phyloP scores from a whole-genome alignment of 2,329 filamentous ascomycete genomes.

The Anisogramma anomala region DNA sequence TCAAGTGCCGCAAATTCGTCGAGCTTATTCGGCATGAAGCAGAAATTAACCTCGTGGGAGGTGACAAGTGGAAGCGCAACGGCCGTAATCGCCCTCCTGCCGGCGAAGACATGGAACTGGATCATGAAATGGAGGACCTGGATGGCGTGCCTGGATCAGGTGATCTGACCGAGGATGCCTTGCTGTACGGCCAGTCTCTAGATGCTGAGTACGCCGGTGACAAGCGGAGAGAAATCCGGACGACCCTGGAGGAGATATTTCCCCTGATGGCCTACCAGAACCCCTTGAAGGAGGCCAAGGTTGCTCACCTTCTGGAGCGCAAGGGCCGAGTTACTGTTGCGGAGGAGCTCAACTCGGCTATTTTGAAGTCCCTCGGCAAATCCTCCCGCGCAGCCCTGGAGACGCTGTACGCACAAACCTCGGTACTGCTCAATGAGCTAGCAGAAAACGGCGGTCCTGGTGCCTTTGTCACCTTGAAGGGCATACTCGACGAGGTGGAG shows the following conservation, averaged over 20 bases:
- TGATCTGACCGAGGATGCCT: slow-evolving; percentile 53
- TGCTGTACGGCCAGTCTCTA: slow-evolving; percentile 70
- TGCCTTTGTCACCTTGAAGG: slow-evolving; percentile 60
- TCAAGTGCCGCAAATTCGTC: slow-evolving; percentile 85
- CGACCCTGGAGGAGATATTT: slow-evolving; percentile 73
- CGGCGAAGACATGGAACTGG: slow-evolving; percentile 46
- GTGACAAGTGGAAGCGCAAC: slow-evolving; percentile 30
- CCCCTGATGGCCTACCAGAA: slow-evolving; percentile 79
- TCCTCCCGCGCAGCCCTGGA: slow-evolving; percentile 79
- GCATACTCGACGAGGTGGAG: slow-evolving; percentile 35
- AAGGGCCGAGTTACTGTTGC: slow-evolving; percentile 67
- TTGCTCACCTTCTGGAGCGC: slow-evolving; percentile 67
- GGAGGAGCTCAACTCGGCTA: slow-evolving; percentile 88
- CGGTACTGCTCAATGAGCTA: slow-evolving; percentile 72
- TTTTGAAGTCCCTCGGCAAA: slow-evolving; percentile 82
- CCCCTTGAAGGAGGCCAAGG: slow-evolving; percentile 59
- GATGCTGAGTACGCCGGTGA: slow-evolving; percentile 67
- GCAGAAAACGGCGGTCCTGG: slow-evolving; percentile 68
- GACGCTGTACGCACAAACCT: slow-evolving; percentile 74
- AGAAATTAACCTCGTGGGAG: slow-evolving; percentile 44
- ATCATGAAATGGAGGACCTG: slow-evolving; percentile 36
- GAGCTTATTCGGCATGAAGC: slow-evolving; percentile 78
- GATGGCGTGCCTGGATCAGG: slow-evolving; percentile 16
- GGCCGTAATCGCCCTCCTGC: slow-evolving; percentile 28
- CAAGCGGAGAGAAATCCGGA: slow-evolving; percentile 55